Conservation (phyloP, 23 red algal genomes). For the Chondrus crispus region DNA sequence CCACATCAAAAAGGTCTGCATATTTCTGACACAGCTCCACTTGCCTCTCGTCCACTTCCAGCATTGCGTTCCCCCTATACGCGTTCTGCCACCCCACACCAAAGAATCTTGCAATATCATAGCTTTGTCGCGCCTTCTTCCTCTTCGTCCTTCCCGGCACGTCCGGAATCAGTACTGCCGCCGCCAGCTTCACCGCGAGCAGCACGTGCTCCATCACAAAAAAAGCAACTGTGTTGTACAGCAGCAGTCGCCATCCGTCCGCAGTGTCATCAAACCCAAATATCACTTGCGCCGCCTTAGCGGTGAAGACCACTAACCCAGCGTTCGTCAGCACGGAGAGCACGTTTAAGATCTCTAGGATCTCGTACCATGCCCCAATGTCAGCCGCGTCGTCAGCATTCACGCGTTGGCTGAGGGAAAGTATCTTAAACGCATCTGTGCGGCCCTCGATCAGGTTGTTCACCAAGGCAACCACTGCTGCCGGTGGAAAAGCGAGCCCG, state of each 20-base stretch:
- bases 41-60: constrained; percentile 13
- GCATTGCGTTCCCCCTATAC: constrained; percentile 39
- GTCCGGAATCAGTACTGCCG: constrained; percentile 42
- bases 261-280: background rate
- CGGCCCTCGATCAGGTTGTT: constrained; percentile 80
- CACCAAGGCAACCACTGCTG: constrained; percentile 39
- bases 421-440: constrained; percentile 74
- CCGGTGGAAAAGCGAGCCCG: constrained; percentile 71
- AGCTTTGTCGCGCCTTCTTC: constrained; percentile 47
- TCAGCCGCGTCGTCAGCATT: constrained; percentile 69
- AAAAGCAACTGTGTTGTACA: constrained; percentile 56
- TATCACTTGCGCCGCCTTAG: constrained; percentile 29
- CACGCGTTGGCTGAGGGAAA: constrained; percentile 53
- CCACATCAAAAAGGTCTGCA: constrained; percentile 44
- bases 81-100: constrained; percentile 49
- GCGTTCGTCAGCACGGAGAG: constrained; percentile 66
- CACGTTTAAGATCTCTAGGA: constrained; percentile 57
- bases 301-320: constrained; percentile 62
- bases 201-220: constrained; percentile 67
- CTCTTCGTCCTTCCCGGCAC: constrained; percentile 17
- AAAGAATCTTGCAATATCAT: constrained; percentile 67
- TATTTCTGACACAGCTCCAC: constrained; percentile 4
- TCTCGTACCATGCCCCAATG: constrained; percentile 75
- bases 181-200: constrained; percentile 53
- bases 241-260: constrained; percentile 26